A percentile compares a stretch with the other conserved stretches of the same genome.
Conservation (phyloP, 2,329 filamentous ascomycete genomes). For the Monilinia fructicola region DNA sequence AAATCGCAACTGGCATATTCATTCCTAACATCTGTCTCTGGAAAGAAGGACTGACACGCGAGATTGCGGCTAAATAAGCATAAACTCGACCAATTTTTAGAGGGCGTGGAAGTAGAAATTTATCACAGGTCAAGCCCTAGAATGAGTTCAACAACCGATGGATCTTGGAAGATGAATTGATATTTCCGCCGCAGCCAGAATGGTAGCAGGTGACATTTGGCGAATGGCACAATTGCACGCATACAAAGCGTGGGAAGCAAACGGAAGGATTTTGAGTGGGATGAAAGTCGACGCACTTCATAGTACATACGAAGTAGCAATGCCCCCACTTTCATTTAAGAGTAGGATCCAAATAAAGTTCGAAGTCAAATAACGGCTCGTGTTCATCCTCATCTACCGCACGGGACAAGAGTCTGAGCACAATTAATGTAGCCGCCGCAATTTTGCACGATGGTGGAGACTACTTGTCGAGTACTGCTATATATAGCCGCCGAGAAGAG, state of each 20-base stretch:
- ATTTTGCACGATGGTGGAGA: not conserved
- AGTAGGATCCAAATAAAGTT: not conserved
- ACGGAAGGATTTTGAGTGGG: not conserved
- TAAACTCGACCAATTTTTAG: too few relatives aligned
- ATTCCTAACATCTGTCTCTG: too few relatives aligned
- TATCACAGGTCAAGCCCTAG: too few relatives aligned
- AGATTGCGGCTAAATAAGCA: too few relatives aligned
- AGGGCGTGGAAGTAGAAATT: too few relatives aligned
- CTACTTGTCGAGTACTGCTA: constrained; percentile 15
- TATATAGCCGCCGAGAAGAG: constrained; percentile 11
- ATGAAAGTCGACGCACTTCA: not conserved
- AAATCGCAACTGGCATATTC: too few relatives aligned
- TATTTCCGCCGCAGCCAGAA: not conserved
- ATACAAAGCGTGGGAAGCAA: not conserved
- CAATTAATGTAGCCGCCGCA: constrained; percentile 4
- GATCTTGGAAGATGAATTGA: too few relatives aligned
- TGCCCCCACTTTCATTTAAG: not conserved
- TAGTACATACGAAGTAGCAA: not conserved
- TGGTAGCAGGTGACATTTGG: not conserved
- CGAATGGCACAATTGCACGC: not conserved
- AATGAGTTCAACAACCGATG: too few relatives aligned
- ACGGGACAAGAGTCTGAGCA: not conserved
- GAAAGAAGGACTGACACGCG: too few relatives aligned
- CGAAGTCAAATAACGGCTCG: not conserved
- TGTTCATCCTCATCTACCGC: not conserved